Base-by-base conservation (phyloP, 768 basidiomycete genomes). In the Dendrothele bispora region DNA sequence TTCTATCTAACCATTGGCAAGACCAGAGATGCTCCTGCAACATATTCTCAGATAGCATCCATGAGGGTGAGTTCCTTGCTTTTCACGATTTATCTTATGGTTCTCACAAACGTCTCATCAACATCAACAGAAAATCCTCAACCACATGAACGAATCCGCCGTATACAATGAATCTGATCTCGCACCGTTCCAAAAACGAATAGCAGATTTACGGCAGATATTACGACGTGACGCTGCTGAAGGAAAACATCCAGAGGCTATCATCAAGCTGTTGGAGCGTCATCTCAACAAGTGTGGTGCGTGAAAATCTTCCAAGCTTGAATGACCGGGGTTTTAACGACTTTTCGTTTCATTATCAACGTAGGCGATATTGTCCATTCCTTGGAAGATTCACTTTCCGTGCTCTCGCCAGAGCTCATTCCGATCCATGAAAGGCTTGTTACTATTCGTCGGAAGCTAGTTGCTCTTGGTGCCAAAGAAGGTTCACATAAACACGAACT, bases 1-100 rank as follows among this genome's bases (percentile, higher is more conserved):
- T 98, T 97, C 78, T 99, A 94, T 75, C 84, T 99, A 58, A 97
- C 95, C 29, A 94, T 99, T 52, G 97, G 97, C 35, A 95, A 94
- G 72, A 94, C 91, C 32, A 83, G 86, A 55, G 95, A 98, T 66
- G 86, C 87, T 8, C 95, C 95, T 0, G 95, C 95, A 21, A 92
- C 89, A 1, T 99, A 97, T 66, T 92, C 91, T 53, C 97, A 98
- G 60, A 84, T 98, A 53, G 92, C 93, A 30, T 93, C 88, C 50
- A 97, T 99, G 87, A 74, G 89, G 69, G 94, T 98, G 60, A 79
- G 93, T 85, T 43, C 48, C 36, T 22, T 22, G 18, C 25, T 5
- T 6, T 29, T 43, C 32, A 21, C 41, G 20, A 25, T 28, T 41
- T 24, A 14, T 24, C 48, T 39, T 28, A 7, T 15, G 21, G 12